These are phyloP conservation scores for Penicillium oxalicum DNA, from an alignment of 2,329 filamentous ascomycete genomes.

Conservation along the genomic window DNA sequence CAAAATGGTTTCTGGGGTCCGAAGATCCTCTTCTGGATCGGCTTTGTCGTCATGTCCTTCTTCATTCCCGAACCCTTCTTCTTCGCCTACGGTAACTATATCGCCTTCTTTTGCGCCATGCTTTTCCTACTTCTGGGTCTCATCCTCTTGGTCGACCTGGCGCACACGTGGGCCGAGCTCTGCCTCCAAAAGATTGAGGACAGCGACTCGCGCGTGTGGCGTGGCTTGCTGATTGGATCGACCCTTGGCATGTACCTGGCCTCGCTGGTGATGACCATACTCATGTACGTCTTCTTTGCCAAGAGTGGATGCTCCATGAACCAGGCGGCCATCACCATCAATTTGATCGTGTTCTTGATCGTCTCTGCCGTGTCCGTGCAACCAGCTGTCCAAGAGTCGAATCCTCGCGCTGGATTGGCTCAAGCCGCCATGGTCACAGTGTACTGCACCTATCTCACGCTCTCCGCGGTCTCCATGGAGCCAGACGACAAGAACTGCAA, in stretches of 20 bases:
- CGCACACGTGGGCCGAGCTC: constrained; percentile 95
- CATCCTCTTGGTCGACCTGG: constrained; percentile 86
- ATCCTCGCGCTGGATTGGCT: constrained; percentile 89
- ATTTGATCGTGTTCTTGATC: constrained; percentile 73
- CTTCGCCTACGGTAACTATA: constrained; percentile 90
- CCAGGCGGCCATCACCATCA: constrained; percentile 89
- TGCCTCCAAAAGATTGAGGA: constrained; percentile 91
- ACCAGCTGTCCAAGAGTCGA: constrained; percentile 81
- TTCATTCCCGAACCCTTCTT: constrained; percentile 94
- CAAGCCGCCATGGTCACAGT: constrained; percentile 95
- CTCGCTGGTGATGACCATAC: constrained; percentile 85
- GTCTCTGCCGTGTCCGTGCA: constrained; percentile 84
- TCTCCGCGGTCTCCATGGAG: constrained; percentile 98
- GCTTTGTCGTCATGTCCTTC: constrained; percentile 83
- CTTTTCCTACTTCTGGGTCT: constrained; percentile 89
- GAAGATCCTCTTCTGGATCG: constrained; percentile 85
- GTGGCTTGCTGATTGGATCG: constrained; percentile 79
- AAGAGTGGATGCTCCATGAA: constrained; percentile 82
- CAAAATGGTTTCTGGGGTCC: constrained; percentile 99
- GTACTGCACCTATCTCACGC: constrained; percentile 97
- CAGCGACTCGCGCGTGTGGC: constrained; percentile 77
- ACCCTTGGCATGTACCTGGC: constrained; percentile 90
- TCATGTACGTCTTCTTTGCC: constrained; percentile 98
- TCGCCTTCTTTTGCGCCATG: constrained; percentile 81
- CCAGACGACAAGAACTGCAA: constrained; percentile 94